phyloP scores from a whole-genome alignment of 257 asterid species.

The Solanum gracilifrons region DNA sequence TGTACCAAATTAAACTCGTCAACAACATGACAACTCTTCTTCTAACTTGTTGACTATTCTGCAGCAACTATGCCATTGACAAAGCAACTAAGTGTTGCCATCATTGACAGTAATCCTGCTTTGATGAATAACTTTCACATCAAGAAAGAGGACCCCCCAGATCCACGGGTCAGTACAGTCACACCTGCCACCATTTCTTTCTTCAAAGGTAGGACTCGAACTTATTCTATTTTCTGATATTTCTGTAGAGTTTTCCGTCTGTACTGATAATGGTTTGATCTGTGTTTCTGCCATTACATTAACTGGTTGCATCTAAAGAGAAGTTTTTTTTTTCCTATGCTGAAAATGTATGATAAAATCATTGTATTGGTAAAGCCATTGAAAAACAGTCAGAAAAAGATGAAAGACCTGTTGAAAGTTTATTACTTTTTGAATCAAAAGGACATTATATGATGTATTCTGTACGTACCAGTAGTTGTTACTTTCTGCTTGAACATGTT shows the following conservation, averaged over 20 bases:
- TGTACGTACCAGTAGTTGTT: neutral
- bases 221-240: neutral
- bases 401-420: neutral
- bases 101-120: constrained; percentile 95
- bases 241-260: neutral
- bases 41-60: constrained; percentile 10
- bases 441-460: neutral
- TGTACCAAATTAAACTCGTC: neutral
- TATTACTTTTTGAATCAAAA: neutral
- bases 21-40: neutral
- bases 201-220: constrained; percentile 52
- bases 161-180: constrained; percentile 96
- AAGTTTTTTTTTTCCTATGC: neutral
- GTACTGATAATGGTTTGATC: neutral
- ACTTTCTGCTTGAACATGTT: neutral
- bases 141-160: constrained; percentile 74
- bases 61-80: constrained; percentile 85
- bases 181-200: constrained; percentile 77
- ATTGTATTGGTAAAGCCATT: neutral
- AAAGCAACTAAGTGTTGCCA: constrained; percentile 60
- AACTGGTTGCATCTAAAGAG: neutral
- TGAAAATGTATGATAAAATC: neutral
- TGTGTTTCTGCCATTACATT: neutral
- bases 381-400: neutral
- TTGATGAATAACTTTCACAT: constrained; percentile 36